These are phyloP conservation scores for Senecio squalidus DNA, from an alignment of 140 eudicot genomes.

Conservation along the genomic window DNA sequence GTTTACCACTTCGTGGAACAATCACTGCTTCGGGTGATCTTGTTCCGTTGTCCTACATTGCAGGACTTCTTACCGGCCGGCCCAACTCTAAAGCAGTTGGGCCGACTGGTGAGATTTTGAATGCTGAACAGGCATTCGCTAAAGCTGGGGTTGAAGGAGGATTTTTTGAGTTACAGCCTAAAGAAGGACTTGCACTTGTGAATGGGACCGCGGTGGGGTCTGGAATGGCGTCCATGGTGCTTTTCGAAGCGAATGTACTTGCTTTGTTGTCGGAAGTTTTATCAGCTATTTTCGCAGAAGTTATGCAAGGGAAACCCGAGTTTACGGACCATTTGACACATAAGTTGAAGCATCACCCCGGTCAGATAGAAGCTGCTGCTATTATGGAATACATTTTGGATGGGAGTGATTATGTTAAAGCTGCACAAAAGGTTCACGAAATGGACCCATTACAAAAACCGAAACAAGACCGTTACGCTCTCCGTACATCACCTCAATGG, in stretches of 20 bases:
- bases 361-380: slow-evolving; percentile 93
- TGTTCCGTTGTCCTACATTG: slow-evolving; percentile 89
- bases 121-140: slow-evolving; percentile 60
- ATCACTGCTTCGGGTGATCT: slow-evolving; percentile 89
- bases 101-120: slow-evolving; percentile 48
- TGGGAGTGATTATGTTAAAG: slow-evolving; percentile 74
- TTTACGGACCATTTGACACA: slow-evolving; percentile 93
- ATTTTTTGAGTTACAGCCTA: slow-evolving; percentile 87
- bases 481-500: slow-evolving; percentile 92
- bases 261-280: slow-evolving; percentile 68
- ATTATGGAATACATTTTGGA: slow-evolving; percentile 82
- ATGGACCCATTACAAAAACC: slow-evolving; percentile 84
- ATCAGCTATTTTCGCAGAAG: slow-evolving; percentile 88
- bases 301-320: slow-evolving; percentile 97
- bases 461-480: slow-evolving; percentile 81
- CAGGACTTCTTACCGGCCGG: slow-evolving; percentile 84
- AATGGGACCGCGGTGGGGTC: slow-evolving; percentile 98
- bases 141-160: slow-evolving; percentile 52
- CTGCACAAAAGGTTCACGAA: slow-evolving; percentile 67
- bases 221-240: slow-evolving; percentile 83
- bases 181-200: slow-evolving; percentile 91
- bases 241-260: slow-evolving; percentile 72
- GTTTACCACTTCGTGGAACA: slow-evolving; percentile 88
- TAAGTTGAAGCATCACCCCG: slow-evolving; percentile 85
- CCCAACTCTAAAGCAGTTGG: slow-evolving; percentile 80